phyloP scores from a whole-genome alignment of 345 rosid genomes.

The Lepidium aucheri region DNA sequence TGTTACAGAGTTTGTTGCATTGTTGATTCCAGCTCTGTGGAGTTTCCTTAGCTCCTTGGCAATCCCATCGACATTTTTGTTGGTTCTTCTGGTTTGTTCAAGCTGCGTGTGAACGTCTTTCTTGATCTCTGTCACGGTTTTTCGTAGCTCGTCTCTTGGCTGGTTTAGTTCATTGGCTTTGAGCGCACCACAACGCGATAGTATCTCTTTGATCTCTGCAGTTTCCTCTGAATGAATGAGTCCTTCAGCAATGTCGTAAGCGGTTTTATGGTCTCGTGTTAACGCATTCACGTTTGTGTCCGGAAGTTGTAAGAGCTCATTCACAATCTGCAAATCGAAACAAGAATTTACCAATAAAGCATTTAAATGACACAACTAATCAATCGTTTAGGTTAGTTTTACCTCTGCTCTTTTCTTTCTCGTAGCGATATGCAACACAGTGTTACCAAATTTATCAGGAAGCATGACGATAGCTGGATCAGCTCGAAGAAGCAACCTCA shows the following conservation, averaged over 20 bases:
- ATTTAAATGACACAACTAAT: no score
- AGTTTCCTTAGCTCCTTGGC: conserved; percentile 73
- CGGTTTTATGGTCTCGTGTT: conserved; percentile 73
- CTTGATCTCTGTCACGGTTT: conserved; percentile 71
- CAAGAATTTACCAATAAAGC: neutral
- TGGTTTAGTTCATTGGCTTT: conserved; percentile 74
- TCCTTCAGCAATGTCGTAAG: conserved; percentile 80
- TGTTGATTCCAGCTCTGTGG: conserved; percentile 75
- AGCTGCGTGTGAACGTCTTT: conserved; percentile 77
- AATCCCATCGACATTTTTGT: conserved; percentile 67
- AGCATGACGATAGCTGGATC: conserved; percentile 78
- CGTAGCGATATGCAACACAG: conserved; percentile 77
- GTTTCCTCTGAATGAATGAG: conserved; percentile 70
- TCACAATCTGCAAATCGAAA: conserved; percentile 42
- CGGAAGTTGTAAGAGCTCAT: conserved; percentile 51
- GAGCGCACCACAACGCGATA: conserved; percentile 58
- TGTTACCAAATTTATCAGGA: conserved; percentile 77
- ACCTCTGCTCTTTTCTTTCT: conserved; percentile 87
- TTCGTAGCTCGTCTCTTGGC: conserved; percentile 71
- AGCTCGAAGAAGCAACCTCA: conserved; percentile 57
- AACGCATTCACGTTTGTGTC: conserved; percentile 72
- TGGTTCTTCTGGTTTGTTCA: conserved; percentile 80
- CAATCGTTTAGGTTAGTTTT: no score
- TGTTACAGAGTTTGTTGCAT: conserved; percentile 78
- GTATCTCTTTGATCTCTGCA: conserved; percentile 45